Percentiles rank a stretch among this genome's conserved stretches.
phyloP scores from a whole-genome alignment of 371 early-diverging fungal species.

The Coemansia sp. region DNA sequence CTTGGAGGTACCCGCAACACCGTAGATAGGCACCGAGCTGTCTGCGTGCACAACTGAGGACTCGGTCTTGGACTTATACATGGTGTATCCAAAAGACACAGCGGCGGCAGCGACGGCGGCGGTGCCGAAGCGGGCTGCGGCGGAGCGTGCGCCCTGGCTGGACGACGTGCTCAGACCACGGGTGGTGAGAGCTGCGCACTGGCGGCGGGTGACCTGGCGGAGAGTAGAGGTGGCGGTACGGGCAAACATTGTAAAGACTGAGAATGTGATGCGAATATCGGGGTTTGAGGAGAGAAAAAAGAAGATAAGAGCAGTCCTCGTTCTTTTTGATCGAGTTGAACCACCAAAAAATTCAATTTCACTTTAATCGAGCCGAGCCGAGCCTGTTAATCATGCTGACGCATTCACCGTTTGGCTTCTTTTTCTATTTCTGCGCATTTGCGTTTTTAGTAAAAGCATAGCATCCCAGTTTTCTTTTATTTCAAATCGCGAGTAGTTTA shows the following conservation, averaged over 20 bases:
- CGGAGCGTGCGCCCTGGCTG: slow-evolving; percentile 46
- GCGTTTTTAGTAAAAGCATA: neutral
- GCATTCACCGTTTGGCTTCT: neutral
- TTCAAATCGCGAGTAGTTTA: neutral
- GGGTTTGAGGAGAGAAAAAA: neutral
- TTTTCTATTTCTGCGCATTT: neutral
- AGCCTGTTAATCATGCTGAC: neutral
- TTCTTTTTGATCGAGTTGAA: no score
- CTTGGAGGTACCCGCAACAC: slow-evolving; percentile 63
- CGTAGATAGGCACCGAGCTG: slow-evolving; percentile 59
- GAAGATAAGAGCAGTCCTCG: neutral
- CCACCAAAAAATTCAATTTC: neutral
- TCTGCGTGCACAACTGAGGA: slow-evolving; percentile 55
- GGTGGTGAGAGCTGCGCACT: slow-evolving; percentile 34
- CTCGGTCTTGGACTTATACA: slow-evolving; percentile 18
- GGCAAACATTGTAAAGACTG: slow-evolving; percentile 31
- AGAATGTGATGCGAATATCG: neutral
- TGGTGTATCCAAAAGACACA: slow-evolving; percentile 55
- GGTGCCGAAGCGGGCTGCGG: slow-evolving; percentile 52
- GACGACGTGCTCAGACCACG: slow-evolving; percentile 57
- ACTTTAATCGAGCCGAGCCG: neutral
- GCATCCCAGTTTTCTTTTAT: neutral
- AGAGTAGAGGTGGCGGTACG: slow-evolving; percentile 32
- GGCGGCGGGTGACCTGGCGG: slow-evolving; percentile 49
- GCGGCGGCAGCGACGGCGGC: slow-evolving; percentile 57